Conservation (phyloP, 2,329 filamentous ascomycete species). For the Sclerotinia subarctica region DNA sequence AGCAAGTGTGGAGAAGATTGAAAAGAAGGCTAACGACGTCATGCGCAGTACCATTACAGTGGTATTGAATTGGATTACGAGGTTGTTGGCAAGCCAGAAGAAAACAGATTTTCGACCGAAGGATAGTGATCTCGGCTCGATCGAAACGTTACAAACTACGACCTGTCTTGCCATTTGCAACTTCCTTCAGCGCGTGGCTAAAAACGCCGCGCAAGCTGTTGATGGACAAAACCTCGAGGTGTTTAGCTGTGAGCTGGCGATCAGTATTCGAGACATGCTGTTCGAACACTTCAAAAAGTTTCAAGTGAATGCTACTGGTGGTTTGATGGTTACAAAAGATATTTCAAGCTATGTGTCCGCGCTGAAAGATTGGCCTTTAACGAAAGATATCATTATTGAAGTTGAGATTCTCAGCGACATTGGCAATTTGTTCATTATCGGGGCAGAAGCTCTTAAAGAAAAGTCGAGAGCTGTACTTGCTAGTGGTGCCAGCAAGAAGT, state of each 20-base stretch:
- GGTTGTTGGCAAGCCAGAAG: slow-evolving; percentile 62
- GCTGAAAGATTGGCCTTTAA: slow-evolving; percentile 75
- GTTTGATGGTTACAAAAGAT: slow-evolving; percentile 93
- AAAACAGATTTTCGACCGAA: slow-evolving; percentile 69
- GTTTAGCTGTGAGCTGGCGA: slow-evolving; percentile 79
- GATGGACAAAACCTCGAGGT: slow-evolving; percentile 80
- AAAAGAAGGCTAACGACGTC: slow-evolving; percentile 66
- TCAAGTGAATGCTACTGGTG: slow-evolving; percentile 86
- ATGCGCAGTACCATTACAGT: slow-evolving; percentile 67
- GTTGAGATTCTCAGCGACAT: slow-evolving; percentile 91
- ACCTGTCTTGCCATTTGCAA: slow-evolving; percentile 79
- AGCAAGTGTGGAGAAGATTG: slow-evolving; percentile 57
- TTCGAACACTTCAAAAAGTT: slow-evolving; percentile 95
- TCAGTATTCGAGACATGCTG: slow-evolving; percentile 72
- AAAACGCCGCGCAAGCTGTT: slow-evolving; percentile 63
- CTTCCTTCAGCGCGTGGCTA: slow-evolving; percentile 70
- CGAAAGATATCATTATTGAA: slow-evolving; percentile 62
- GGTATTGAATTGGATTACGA: slow-evolving; percentile 59
- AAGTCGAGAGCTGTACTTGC: slow-evolving; percentile 57
- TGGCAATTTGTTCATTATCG: slow-evolving; percentile 92
- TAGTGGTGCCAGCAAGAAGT: slow-evolving; percentile 48
- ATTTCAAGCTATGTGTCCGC: slow-evolving; percentile 90
- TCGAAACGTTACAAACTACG: slow-evolving; percentile 78
- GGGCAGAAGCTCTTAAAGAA: slow-evolving; percentile 72
- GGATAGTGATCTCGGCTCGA: slow-evolving; percentile 58